Evolutionary conservation across 148 eudicot species (phyloP).

Genomic region (Polygonum aviculare): DNA sequence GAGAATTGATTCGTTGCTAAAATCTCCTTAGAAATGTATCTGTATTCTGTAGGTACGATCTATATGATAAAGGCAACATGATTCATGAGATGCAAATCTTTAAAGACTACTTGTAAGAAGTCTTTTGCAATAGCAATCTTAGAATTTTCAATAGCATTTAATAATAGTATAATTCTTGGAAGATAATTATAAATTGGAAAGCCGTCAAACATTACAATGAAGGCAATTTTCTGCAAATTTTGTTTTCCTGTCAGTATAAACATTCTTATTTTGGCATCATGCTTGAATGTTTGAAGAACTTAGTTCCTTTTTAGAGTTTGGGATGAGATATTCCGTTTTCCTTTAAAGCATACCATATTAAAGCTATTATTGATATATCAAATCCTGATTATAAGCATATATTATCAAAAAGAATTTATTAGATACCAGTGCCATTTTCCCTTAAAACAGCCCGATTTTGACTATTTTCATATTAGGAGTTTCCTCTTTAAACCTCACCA

Average conservation of each 20-base stretch:
- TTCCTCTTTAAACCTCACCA: not conserved
- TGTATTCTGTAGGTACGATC: conserved; percentile 97
- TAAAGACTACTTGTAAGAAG: not conserved
- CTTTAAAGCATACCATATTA: too few relatives aligned
- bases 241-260: too few relatives aligned
- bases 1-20: conserved; percentile 94
- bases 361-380: not conserved
- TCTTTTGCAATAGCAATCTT: not conserved
- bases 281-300: too few relatives aligned
- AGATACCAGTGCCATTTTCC: not conserved
- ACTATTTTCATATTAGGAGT: not conserved
- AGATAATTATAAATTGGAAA: not conserved
- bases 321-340: too few relatives aligned
- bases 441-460: not conserved
- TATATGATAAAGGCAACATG: conserved; percentile 20
- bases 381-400: not conserved
- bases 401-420: not conserved
- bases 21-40: conserved; percentile 72
- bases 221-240: not conserved
- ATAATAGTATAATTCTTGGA: not conserved
- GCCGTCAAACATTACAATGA: not conserved
- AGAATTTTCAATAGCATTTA: not conserved
- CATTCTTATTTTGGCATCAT: not conserved
- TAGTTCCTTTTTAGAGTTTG: too few relatives aligned
- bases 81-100: conserved; percentile 1